Percentiles rank a stretch among this genome's conserved stretches.
Evolutionary conservation across 78 protist genomes (phyloP).

Genomic region (Dictyostelium purpureum): DNA sequence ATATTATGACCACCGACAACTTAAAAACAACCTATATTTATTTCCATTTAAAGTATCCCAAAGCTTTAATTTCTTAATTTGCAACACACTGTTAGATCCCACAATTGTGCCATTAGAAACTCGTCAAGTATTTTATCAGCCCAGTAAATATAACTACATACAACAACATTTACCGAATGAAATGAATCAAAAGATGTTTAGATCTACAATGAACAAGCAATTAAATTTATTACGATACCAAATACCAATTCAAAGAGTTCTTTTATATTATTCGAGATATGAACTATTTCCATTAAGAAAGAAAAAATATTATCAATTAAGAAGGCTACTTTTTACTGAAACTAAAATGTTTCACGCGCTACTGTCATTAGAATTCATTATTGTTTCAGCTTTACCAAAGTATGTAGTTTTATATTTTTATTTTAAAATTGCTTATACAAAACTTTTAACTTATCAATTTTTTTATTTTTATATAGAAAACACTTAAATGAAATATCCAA

Average conservation of each 20-base stretch:
- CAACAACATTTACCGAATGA: not conserved
- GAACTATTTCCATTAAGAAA: conserved; percentile 15
- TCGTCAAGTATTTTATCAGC: not conserved
- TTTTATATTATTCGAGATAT: not conserved
- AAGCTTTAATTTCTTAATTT: not conserved
- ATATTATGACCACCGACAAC: not conserved
- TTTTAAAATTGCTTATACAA: not conserved
- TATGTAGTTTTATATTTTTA: not conserved
- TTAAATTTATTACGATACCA: not conserved
- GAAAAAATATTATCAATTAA: not conserved
- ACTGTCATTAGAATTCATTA: conserved; percentile 2
- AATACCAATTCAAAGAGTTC: not conserved
- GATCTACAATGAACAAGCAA: not conserved
- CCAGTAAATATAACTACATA: not conserved
- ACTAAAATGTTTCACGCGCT: not conserved
- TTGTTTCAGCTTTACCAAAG: not conserved
- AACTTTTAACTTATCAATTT: not conserved
- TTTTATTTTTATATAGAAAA: not conserved
- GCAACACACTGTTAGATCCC: not conserved
- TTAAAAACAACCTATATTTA: not conserved
- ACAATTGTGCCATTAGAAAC: not conserved
- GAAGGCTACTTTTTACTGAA: not conserved
- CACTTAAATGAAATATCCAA: not conserved
- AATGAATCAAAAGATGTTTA: not conserved
- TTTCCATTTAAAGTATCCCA: not conserved